A percentile compares a stretch with the other conserved stretches of the same genome.
phyloP scores from a whole-genome alignment of 768 basidiomycete species.

The Punctularia strigosozonata region DNA sequence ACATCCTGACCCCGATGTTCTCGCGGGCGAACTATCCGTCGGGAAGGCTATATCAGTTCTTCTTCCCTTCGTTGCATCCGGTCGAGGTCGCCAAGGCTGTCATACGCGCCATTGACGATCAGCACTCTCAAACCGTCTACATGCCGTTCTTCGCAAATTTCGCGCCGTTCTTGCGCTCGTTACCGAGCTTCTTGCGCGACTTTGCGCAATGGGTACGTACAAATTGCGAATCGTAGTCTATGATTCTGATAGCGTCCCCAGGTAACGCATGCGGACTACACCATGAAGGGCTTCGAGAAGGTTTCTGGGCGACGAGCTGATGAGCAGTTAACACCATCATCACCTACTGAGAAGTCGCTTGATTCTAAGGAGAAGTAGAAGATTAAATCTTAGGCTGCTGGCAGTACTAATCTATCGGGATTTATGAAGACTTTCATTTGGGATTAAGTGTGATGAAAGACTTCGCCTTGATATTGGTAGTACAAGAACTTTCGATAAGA shows the following conservation, averaged over 20 bases:
- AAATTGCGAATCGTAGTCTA: neutral
- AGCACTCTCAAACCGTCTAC: constrained; percentile 59
- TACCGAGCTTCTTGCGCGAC: constrained; percentile 70
- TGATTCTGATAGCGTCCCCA: constrained; percentile 14
- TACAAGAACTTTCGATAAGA: too few species aligned
- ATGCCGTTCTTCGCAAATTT: constrained; percentile 66
- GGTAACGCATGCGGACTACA: constrained; percentile 58
- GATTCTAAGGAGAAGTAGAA: too few species aligned
- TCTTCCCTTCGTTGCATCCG: constrained; percentile 64
- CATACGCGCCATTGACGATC: constrained; percentile 71
- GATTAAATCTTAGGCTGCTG: too few species aligned
- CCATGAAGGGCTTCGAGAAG: constrained; percentile 62
- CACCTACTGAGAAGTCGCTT: too few species aligned
- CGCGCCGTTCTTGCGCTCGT: constrained; percentile 35
- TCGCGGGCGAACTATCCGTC: constrained; percentile 37
- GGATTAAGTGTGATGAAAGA: too few species aligned
- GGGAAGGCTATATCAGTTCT: constrained; percentile 39
- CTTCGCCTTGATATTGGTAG: too few species aligned
- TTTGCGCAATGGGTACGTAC: constrained; percentile 57
- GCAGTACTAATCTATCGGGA: too few species aligned
- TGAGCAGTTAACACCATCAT: too few species aligned
- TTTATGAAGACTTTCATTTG: too few species aligned
- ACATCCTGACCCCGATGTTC: constrained; percentile 74
- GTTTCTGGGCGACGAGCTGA: constrained; percentile 45
- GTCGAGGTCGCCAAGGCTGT: constrained; percentile 70